phyloP scores from a whole-genome alignment of 2,329 filamentous ascomycete species.

The Byssoonygena ceratinophila region DNA sequence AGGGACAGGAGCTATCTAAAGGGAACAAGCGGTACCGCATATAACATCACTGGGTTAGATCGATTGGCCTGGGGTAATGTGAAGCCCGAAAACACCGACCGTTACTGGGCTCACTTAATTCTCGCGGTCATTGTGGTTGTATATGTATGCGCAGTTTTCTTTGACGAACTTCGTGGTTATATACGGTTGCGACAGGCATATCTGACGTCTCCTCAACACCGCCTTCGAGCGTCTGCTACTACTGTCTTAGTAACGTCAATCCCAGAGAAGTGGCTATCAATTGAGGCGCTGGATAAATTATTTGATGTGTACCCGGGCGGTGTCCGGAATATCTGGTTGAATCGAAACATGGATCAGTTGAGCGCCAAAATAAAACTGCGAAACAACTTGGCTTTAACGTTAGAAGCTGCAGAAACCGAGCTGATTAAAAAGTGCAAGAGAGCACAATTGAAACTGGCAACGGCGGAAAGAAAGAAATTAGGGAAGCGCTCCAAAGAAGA shows the following conservation, averaged over 20 bases:
- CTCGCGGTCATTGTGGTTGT: constrained; percentile 66
- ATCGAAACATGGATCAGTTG: constrained; percentile 73
- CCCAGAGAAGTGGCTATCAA: constrained; percentile 77
- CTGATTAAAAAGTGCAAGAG: constrained; percentile 71
- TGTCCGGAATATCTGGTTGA: constrained; percentile 92
- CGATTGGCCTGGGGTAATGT: constrained; percentile 82
- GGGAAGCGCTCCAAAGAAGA: constrained; percentile 37
- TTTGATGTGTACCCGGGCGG: constrained; percentile 96
- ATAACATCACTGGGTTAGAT: constrained; percentile 59
- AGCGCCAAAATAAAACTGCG: constrained; percentile 73
- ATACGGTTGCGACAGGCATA: constrained; percentile 91
- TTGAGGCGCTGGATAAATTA: constrained; percentile 67
- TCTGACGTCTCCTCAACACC: constrained; percentile 86
- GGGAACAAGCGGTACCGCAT: constrained; percentile 24
- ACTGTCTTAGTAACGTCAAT: constrained; percentile 90
- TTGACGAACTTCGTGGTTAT: constrained; percentile 73
- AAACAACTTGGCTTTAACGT: constrained; percentile 55
- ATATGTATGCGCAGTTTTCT: constrained; percentile 82
- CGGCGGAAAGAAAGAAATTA: constrained; percentile 52
- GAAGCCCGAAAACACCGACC: constrained; percentile 49
- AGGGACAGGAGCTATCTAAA: constrained; percentile 47
- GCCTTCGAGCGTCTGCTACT: constrained; percentile 83
- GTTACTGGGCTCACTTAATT: constrained; percentile 76
- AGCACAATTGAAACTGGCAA: constrained; percentile 60
- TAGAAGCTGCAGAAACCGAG: constrained; percentile 76